These are phyloP conservation scores for Tolypocladium endophyticum DNA, from an alignment of 2,329 filamentous ascomycete species.

Conservation along the genomic window DNA sequence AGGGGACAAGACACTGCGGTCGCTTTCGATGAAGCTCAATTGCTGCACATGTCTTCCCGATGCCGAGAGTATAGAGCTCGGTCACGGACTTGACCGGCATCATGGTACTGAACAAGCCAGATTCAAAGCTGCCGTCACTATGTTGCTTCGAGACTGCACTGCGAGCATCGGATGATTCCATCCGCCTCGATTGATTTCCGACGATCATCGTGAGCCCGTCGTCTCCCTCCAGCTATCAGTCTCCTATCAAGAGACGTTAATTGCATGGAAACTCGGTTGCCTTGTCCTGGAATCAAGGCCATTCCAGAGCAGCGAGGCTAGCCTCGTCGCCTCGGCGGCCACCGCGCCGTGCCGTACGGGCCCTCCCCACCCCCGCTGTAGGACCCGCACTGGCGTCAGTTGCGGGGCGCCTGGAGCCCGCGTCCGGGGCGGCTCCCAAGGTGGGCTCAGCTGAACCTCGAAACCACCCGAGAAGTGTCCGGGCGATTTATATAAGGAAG, in stretches of 20 bases:
- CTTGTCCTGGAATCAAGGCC: background rate
- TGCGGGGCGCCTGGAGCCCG: background rate
- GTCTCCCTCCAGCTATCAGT: too few relatives aligned
- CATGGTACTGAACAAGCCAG: background rate
- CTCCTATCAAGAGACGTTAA: background rate
- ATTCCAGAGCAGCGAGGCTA: background rate
- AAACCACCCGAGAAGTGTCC: constrained; percentile 21
- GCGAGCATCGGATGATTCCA: background rate
- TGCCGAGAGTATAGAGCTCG: background rate
- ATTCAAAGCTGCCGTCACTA: background rate
- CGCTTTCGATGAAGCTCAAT: background rate
- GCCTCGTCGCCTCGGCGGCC: background rate
- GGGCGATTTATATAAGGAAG: constrained; percentile 3
- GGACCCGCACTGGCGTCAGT: background rate
- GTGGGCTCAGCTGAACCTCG: background rate
- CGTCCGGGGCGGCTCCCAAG: background rate
- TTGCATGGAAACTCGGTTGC: background rate
- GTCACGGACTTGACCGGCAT: background rate
- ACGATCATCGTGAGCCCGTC: background rate
- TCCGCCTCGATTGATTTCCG: background rate
- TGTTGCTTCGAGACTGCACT: background rate
- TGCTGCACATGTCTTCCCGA: background rate
- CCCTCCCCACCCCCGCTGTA: background rate
- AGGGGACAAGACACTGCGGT: background rate
- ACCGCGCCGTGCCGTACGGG: background rate